Evolutionary conservation across 1,139 yeast genomes (phyloP), one percentile per base, ranked within the genome.

Genomic region (Blastobotrys proliferans): DNA sequence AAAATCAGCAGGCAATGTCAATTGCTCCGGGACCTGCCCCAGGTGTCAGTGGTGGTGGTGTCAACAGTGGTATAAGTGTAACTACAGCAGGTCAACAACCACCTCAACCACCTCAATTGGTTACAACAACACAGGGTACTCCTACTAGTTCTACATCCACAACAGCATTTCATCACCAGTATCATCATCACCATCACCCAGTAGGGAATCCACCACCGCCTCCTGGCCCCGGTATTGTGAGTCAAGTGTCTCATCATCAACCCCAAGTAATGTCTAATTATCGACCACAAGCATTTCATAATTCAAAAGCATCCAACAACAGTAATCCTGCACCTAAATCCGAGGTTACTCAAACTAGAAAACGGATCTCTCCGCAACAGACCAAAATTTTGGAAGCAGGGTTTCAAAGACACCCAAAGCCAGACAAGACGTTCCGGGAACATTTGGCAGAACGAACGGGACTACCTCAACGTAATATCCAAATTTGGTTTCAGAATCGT

Each of bases 401-500:
- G 13, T 60, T 59, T 43, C 57, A 57, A 40, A 51, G 49, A 32
- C 48, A 50, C 26, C 62, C 61, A 14, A 55, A 58, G 31, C 63
- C 64, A 19, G 59, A 54, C 41, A 54, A 56, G 41, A 58, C 56
- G 32, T 41, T 46, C 16, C 51, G 64, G 20, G 60, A 56, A 21
- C 52, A 50, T 14, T 45, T 60, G 14, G 53, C 61, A 8, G 25
- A 38, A 25, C 46, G 51, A 17, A 57, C 61, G 9, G 61, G 57
- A 8, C 49, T 59, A 22, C 63, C 64, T 1, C 42, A 50, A 21
- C 47, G 57, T 25, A 59, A 56, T 34, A 56, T 60, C 22, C 62
- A 40, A 33, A 59, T 60, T 36, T 60, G 64, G 64, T 59, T 60
- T 45, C 64, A 60, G 40, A 60, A 60, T 38, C 52, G 64, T 3